Base-by-base conservation (phyloP, 106 monocot genomes). In the Dioscorea dumetorum region DNA sequence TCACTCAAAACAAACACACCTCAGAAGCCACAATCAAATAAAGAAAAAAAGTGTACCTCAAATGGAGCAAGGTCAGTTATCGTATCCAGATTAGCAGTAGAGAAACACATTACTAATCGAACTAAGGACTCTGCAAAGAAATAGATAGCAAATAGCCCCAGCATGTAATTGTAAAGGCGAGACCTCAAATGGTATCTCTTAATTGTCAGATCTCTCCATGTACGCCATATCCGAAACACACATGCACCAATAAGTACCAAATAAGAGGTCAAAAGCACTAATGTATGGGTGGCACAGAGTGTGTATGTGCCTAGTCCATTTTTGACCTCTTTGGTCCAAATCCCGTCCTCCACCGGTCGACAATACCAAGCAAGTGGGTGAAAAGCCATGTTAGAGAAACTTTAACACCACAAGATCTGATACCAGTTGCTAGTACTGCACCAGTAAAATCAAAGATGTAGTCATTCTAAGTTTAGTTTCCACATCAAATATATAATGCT, bases 301-400 rank as follows among this genome's bases (percentile, higher is more conserved):
- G 79, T 73, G 68, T 73, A 79, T 18, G 72, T 49, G 2, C 79
- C 79, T 8, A 79, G 48, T 12, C 68, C 79, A 58, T 68, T 79
- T 51, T 62, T n/a, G 15, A 68, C 67, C 4, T 48, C 17, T 50
- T 53, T 66, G 19, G 62, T 7, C 78, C 78, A 79, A 19, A 79
- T 48, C 50, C 73, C 73, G 57, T 69, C 22, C 32, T 73, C 68
- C 50, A 63, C 61, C 0, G 78, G 78, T 24, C 73, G 59, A 31
- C 79, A 79, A 49, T 79, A 79, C 79, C 79, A 79, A 3, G 21
- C 62, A 34, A 69, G 41, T n/a, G 56, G 24, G 3, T 75, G 48
- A 33, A 32, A 60, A 31, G 50, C 75, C 75, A 75, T 67, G 33
- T 52, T 28, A 1, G 28, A 28, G 1, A 28, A 28, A 28, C 28